phyloP scores from a whole-genome alignment of 306 rosid genomes.

The Cicer cuneatum region DNA sequence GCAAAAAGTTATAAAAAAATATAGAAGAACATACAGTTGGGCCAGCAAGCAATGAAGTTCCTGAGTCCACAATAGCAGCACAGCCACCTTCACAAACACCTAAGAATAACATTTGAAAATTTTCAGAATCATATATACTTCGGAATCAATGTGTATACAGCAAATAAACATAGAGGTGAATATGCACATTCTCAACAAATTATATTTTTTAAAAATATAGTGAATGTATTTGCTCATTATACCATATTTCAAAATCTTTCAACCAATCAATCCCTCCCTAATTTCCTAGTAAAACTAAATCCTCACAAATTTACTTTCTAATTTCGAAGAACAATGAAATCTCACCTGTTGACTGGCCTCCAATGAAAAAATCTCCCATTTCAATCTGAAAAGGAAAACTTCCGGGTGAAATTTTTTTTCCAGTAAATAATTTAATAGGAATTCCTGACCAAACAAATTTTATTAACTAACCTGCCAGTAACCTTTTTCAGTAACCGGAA shows the following conservation, averaged over 20 bases:
- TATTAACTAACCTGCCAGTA: slow-evolving; percentile 79
- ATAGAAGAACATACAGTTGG: slow-evolving; percentile 70
- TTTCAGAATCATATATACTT: slow-evolving; percentile 33
- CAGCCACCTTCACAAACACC: slow-evolving; percentile 82
- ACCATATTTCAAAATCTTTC: slow-evolving; percentile 33
- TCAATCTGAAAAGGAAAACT: slow-evolving; percentile 63
- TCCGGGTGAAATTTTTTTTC: not conserved
- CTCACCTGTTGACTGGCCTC: slow-evolving; percentile 83
- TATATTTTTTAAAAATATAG: not conserved
- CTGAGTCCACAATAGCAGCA: slow-evolving; percentile 88
- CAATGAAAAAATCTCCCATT: slow-evolving; percentile 77
- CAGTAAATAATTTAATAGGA: slow-evolving; percentile 12
- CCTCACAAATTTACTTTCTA: slow-evolving; percentile 5
- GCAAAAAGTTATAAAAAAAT: not conserved
- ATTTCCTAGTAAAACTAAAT: slow-evolving; percentile 7
- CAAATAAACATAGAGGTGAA: slow-evolving; percentile 16
- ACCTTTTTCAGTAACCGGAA: slow-evolving; percentile 79
- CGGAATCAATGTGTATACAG: slow-evolving; percentile 22
- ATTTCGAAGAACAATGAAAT: slow-evolving; percentile 32
- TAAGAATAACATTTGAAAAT: slow-evolving; percentile 40
- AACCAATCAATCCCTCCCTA: slow-evolving; percentile 5
- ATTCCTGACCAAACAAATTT: slow-evolving; percentile 23
- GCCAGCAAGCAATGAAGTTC: slow-evolving; percentile 88
- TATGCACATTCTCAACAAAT: not conserved
- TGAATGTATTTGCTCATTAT: not conserved